Percentiles rank a stretch among this genome's conserved stretches.
Evolutionary conservation across 768 basidiomycete genomes (phyloP).

Genomic region (Fomitopsis serialis): DNA sequence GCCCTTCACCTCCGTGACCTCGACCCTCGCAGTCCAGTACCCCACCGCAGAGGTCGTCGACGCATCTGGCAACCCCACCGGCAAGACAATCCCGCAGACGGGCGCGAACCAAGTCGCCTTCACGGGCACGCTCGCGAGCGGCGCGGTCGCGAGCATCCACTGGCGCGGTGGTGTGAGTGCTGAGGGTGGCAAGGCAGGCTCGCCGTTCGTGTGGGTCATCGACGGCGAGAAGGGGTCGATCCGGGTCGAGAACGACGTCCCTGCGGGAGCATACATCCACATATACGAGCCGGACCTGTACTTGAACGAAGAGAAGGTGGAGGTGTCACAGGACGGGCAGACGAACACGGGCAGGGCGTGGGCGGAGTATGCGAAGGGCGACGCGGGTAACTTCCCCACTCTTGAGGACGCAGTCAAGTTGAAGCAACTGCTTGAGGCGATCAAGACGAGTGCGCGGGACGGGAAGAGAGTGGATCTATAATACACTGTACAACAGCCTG

Average conservation of each 20-base stretch:
- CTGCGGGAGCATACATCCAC: slow-evolving; percentile 10
- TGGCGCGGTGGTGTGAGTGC: slow-evolving; percentile 20
- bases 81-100: slow-evolving; percentile 16
- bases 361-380: slow-evolving; percentile 21
- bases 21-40: slow-evolving; percentile 21
- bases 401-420: slow-evolving; percentile 25
- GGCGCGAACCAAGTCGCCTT: slow-evolving; percentile 25
- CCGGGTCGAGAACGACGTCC: slow-evolving; percentile 16
- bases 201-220: slow-evolving; percentile 26
- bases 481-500: neutral
- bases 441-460: slow-evolving; percentile 18
- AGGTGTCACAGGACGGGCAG: slow-evolving; percentile 2
- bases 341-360: slow-evolving; percentile 13
- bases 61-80: slow-evolving; percentile 21
- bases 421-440: slow-evolving; percentile 20
- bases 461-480: slow-evolving; percentile 9
- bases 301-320: slow-evolving; percentile 26
- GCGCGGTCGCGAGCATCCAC: slow-evolving; percentile 23
- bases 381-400: slow-evolving; percentile 19
- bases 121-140: slow-evolving; percentile 25
- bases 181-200: slow-evolving; percentile 18
- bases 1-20: slow-evolving; percentile 24
- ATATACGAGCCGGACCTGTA: slow-evolving; percentile 23
- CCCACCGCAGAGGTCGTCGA: slow-evolving; percentile 23
- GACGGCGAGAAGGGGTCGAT: slow-evolving; percentile 30